A percentile compares a stretch with the other conserved stretches of the same genome.
These are phyloP conservation scores for Chimonanthus praecox DNA, from an alignment of 164 flowering plant species.

Conservation along the genomic window DNA sequence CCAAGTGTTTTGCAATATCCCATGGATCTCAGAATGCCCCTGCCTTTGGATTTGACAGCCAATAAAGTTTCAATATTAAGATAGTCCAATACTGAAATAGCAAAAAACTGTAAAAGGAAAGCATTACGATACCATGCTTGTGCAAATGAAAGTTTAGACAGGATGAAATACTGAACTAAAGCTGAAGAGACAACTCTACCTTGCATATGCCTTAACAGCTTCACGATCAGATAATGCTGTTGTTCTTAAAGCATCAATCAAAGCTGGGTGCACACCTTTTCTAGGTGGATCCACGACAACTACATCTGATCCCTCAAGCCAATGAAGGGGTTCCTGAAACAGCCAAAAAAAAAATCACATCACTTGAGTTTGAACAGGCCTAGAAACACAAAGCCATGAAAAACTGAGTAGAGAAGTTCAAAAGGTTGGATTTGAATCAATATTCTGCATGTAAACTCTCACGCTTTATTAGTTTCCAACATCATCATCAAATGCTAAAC, in stretches of 20 bases:
- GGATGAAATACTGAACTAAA: background rate
- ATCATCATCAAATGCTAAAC: no score
- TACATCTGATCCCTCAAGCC: constrained; percentile 88
- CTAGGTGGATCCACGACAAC: constrained; percentile 94
- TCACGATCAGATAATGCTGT: constrained; percentile 37
- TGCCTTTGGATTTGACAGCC: background rate
- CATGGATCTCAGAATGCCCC: background rate
- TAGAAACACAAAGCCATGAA: background rate
- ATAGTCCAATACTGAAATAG: background rate
- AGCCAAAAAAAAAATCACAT: constrained; percentile 8
- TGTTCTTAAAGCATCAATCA: constrained; percentile 47
- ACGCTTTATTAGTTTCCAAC: no score
- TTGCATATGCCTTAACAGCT: constrained; percentile 30
- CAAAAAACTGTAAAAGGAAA: background rate
- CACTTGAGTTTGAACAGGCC: background rate
- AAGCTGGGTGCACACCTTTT: constrained; percentile 77
- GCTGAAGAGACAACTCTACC: constrained; percentile 28
- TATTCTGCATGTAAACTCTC: no score
- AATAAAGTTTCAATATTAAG: background rate
- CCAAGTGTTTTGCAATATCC: background rate
- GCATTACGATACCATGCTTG: background rate
- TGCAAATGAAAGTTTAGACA: background rate
- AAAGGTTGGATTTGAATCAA: background rate
- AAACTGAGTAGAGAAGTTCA: background rate
- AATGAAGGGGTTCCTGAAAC: constrained; percentile 72